A percentile compares a stretch with the other conserved stretches of the same genome.
These are phyloP conservation scores for Pyrenochaeta sp. DNA, from an alignment of 2,329 filamentous ascomycete genomes.

Conservation along the genomic window DNA sequence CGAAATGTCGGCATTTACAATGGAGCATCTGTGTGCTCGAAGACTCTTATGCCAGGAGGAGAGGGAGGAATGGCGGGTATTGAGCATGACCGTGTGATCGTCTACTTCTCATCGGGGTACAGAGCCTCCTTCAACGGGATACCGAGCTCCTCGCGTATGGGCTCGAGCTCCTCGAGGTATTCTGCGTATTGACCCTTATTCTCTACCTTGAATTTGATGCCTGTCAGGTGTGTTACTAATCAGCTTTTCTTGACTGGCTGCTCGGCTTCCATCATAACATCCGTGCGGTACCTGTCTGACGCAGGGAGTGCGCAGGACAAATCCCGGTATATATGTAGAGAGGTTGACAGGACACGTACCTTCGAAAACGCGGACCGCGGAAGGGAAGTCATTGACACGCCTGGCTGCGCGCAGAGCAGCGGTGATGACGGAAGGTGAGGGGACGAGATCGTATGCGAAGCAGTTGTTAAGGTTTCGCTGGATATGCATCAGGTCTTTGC, in stretches of 20 bases:
- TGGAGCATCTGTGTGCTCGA: constrained; percentile 22
- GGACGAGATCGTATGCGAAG: constrained; percentile 99
- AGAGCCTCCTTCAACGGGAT: constrained; percentile 91
- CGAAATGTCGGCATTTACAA: constrained; percentile 34
- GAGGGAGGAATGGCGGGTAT: constrained; percentile 16
- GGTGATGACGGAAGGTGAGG: constrained; percentile 87
- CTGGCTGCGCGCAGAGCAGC: constrained; percentile 93
- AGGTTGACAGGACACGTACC: constrained; percentile 65
- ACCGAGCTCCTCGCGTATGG: constrained; percentile 91
- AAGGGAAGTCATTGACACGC: constrained; percentile 98
- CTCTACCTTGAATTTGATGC: constrained; percentile 99
- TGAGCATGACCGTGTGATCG: constrained; percentile 17
- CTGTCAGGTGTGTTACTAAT: constrained; percentile 58
- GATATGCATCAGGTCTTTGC: constrained; percentile 25
- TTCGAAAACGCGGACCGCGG: constrained; percentile 97
- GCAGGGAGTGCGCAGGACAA: not conserved
- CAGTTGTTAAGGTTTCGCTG: constrained; percentile 98
- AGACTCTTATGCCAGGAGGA: constrained; percentile 20
- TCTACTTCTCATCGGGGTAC: constrained; percentile 69
- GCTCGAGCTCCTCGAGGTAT: constrained; percentile 93
- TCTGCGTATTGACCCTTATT: constrained; percentile 97
- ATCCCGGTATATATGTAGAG: not conserved
- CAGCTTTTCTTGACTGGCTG: constrained; percentile 13
- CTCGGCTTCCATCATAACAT: not conserved
- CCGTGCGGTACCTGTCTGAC: not conserved